Base-by-base conservation (phyloP, 345 rosid species). In the Pistacia atlantica region DNA sequence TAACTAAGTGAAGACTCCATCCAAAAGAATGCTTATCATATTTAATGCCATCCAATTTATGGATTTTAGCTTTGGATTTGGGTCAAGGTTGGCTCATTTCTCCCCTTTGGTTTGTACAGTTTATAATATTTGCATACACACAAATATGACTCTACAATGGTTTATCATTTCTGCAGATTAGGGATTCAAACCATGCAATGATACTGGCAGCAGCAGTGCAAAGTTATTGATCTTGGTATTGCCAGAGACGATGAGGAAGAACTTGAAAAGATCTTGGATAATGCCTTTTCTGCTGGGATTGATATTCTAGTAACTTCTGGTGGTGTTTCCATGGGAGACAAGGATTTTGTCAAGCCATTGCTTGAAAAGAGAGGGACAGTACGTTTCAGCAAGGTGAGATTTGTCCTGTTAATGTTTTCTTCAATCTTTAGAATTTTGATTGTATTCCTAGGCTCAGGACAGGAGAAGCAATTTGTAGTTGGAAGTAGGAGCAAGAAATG, bases 251-350 rank as follows among this genome's bases (percentile, higher is more conserved):
- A 93, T 52, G 80, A 82, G 79, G 90, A 88, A 48, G 91, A 92
- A 70, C 91, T 91, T 79, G 90, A 91, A 81, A 87, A 78, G 80
- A 82, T 86, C 63, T 75, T 96, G 76, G 87, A 92, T 75, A 77
- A 80, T 77, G 95, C 91, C 51, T 70, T 87, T 77, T 83, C 90
- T 74, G 78, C 92, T 72, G 97, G 91, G 51, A 87, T 90, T 56
- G 85, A 91, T 87, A 89, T 96, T 79, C 87, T 96, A 77, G 72
- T 96, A 72, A 93, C 95, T 77, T 96, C 98, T 71, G 98, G 99
- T 6, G 99, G 99, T 80, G 97, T 96, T 84, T 96, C 99, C 73
- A 93, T 96, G 98, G 98, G 98, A 72, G 98, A 96, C 89, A 92
- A 80, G 80, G 99, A 93, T 82, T 93, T 93, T 75, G 84, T 93